Base-by-base conservation (phyloP, 2,329 filamentous ascomycete species). In the Falciphora oryzae region DNA sequence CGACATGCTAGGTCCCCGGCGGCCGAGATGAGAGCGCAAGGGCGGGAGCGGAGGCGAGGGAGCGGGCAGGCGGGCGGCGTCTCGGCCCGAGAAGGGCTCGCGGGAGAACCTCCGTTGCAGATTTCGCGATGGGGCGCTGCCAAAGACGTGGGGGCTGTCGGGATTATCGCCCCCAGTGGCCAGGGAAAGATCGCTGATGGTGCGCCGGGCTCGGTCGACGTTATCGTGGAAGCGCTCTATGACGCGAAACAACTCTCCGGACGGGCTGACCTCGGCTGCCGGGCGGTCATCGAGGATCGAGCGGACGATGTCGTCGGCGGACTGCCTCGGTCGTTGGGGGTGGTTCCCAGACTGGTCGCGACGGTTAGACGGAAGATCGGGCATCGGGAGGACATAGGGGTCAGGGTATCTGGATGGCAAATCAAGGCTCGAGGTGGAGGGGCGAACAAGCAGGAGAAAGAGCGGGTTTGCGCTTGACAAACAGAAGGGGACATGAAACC, bases 231-330 rank as follows among this genome's bases (percentile, higher is more conserved):
- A 78, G 65, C 76, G 73, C 67, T 77, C 77, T 75, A 81, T 76
- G 62, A 76, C 75, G 68, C 77, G 72, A 67, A 75, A 77, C 61
- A 80, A 69, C 71, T 81, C 77, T 68, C 77, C 77, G 31, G 78
- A 80, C 27, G 76, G 75, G 62, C 75, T 78, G 59, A 78, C 75
- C 57, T 77, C 71, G 64, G 73, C 69, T 66, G 74, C 70, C 22
- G 75, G 70, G 67, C 75, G 70, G 66, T 75, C 74, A 70, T 79
- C 74, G 70, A 79, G 74, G 64, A 78, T 77, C 64, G 74, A 76
- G 62, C 73, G 74, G 29, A 79, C 71, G 66, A 72, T 72, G 65
- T 73, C 72, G 69, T 74, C 68, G 67, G 73, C 71, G 25, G 71
- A 75, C 60, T 62, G 65, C 62, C 65, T 62, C 27, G 38, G 38